Base-by-base conservation (phyloP, 2,329 filamentous ascomycete species). In the Monosporascus sp. region DNA sequence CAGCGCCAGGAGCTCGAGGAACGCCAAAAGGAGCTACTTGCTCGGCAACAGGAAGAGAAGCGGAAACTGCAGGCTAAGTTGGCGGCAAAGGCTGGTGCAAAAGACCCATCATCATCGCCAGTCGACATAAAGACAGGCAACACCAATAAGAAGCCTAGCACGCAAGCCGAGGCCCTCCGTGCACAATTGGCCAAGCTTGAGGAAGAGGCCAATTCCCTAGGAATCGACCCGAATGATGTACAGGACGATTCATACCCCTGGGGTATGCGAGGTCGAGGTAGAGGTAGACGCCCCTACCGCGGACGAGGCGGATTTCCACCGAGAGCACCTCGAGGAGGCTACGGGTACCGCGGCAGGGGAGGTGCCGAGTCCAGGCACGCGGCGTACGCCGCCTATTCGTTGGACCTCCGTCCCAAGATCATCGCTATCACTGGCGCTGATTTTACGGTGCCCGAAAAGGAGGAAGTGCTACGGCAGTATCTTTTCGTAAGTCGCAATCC, bases 351-450 rank as follows among this genome's bases (percentile, higher is more conserved):
- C 50, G 78, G 80, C 47, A 71, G 71, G 19, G 64, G 73, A 2
- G 67, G 66, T 26, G 61, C 69, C 7, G 70, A 70, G 49, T 66
- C 64, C 44, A 66, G 68, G 27, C 69, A 70, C 7, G 77, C 79
- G 3, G 79, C 78, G 1, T 85, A 84, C 60, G 82, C 78, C 4
- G 77, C 79, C 34, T 87, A 86, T 60, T 86, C 86, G 19, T 76
- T 94, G 22, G 90, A 94, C 64, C 91, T 92, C 66, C 78, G 90
- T 45, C 86, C 90, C 0, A 87, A 82, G 66, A 85, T 79, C 56
- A 74, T 94, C 9, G 78, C 81, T 6, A 71, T 93, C 24, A 76
- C 77, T 7, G 86, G 84, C 3, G 78, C 83, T 11, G 84, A 85
- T 69, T 84, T 86, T 64, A 83, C 84, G 3, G 76, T 76, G 16